Evolutionary conservation across 108 stramenopile genomes (phyloP).

Genomic region (Discostella stelligeroides): DNA sequence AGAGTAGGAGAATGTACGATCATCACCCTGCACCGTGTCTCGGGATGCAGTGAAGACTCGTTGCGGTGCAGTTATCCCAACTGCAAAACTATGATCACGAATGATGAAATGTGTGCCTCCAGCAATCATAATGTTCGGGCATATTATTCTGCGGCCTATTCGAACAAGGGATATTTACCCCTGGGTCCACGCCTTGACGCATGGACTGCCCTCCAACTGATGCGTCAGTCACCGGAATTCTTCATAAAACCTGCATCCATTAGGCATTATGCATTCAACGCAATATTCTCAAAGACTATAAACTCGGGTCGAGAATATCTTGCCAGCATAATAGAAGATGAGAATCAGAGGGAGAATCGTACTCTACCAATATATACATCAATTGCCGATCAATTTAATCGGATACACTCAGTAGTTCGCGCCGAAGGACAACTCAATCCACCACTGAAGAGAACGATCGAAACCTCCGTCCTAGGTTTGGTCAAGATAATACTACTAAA

Average conservation of each 20-base stretch:
- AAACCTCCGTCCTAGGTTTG: too few species aligned
- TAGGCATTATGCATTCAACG: constrained; percentile 33
- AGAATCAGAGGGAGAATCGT: neutral
- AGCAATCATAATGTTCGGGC: constrained; percentile 17
- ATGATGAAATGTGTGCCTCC: neutral
- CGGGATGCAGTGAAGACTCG: neutral
- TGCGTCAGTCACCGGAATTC: neutral
- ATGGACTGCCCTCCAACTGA: constrained; percentile 19
- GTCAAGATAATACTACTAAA: too few species aligned
- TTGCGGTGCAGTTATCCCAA: constrained; percentile 1
- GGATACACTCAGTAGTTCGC: neutral
- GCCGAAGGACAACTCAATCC: constrained; percentile 29
- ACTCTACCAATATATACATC: constrained; percentile 12
- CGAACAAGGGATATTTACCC: constrained; percentile 21
- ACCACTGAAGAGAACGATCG: too few species aligned
- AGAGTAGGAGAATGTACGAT: too few species aligned
- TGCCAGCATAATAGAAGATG: constrained; percentile 7
- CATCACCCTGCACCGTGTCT: neutral
- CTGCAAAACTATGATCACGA: constrained; percentile 12
- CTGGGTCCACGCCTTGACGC: constrained; percentile 37
- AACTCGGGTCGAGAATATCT: constrained; percentile 17
- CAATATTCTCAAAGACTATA: constrained; percentile 38
- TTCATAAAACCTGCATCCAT: constrained; percentile 12
- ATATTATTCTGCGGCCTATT: constrained; percentile 15
- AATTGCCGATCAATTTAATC: constrained; percentile 25